Evolutionary conservation across 73 alveolate species (phyloP).

Genomic region (Uronychia binucleata): DNA sequence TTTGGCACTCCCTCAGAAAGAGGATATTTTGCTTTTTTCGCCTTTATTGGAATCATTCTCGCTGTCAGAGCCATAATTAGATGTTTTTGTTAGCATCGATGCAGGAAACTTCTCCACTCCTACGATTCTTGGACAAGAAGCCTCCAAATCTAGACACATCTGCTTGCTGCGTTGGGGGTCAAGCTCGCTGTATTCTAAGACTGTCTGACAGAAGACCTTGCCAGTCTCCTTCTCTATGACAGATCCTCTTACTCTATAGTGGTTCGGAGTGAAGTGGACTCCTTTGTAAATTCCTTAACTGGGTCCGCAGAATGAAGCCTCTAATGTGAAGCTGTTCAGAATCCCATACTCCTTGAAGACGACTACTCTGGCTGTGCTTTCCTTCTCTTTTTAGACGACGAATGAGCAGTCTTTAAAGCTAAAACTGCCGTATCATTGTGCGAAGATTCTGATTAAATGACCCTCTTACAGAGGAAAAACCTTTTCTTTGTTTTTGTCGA

Average conservation of each 20-base stretch:
- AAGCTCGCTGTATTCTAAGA: too few relatives aligned
- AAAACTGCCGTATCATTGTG: slow-evolving; percentile 30
- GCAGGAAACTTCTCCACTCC: too few relatives aligned
- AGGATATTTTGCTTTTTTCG: too few relatives aligned
- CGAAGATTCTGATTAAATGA: background rate
- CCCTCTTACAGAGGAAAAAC: slow-evolving; percentile 39
- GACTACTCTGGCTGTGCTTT: slow-evolving; percentile 72
- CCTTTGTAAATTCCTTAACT: slow-evolving; percentile 50
- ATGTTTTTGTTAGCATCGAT: too few relatives aligned
- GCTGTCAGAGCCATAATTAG: too few relatives aligned
- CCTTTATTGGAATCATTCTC: too few relatives aligned
- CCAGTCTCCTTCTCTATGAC: too few relatives aligned
- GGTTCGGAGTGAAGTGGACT: slow-evolving; percentile 45
- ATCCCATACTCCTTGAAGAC: slow-evolving; percentile 45
- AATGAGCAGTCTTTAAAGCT: slow-evolving; percentile 49
- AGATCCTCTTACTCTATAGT: slow-evolving; percentile 17
- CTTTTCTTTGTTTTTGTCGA: slow-evolving; percentile 47
- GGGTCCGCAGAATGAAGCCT: slow-evolving; percentile 67
- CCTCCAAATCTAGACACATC: too few relatives aligned
- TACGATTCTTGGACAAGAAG: too few relatives aligned
- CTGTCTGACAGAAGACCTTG: too few relatives aligned
- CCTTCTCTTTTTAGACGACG: slow-evolving; percentile 54
- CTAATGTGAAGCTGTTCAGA: slow-evolving; percentile 54
- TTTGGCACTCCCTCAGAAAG: too few relatives aligned
- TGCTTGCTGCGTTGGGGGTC: too few relatives aligned